phyloP scores from a whole-genome alignment of 176 grass and related monocot genomes.

The Otatea glauca region DNA sequence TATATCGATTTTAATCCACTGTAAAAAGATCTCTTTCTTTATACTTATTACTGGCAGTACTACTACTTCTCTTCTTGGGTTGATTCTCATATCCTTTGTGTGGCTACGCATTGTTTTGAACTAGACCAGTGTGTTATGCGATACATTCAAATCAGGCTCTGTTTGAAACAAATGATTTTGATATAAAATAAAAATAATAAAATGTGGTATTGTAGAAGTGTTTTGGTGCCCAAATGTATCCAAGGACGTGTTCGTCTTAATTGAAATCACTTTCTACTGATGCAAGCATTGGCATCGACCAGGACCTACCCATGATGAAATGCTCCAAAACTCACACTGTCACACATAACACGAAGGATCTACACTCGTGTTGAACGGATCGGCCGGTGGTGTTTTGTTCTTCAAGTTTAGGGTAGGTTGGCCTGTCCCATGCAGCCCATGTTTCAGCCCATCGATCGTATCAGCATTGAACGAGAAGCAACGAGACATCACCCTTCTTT shows the following conservation, averaged over 20 bases:
- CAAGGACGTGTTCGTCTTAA: not conserved
- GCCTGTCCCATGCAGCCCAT: not conserved
- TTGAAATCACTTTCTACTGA: not conserved
- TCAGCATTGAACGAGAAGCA: conserved; percentile 45
- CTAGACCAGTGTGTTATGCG: too few species aligned
- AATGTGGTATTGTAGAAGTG: too few species aligned
- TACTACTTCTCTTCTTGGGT: not conserved
- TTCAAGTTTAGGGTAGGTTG: conserved; percentile 37
- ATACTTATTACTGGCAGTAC: not conserved
- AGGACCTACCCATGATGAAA: not conserved
- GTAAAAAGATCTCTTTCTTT: not conserved
- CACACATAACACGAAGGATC: not conserved
- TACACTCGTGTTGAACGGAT: not conserved
- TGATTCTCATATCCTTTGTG: not conserved
- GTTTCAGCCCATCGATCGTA: not conserved
- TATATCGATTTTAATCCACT: too few species aligned
- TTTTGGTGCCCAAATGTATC: not conserved
- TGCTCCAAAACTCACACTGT: not conserved
- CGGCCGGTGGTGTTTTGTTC: not conserved
- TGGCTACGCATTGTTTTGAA: not conserved
- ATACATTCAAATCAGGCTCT: too few species aligned
- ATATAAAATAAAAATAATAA: too few species aligned
- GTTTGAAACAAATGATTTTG: not conserved
- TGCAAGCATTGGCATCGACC: not conserved
- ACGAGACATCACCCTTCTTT: conserved; percentile 7